Evolutionary conservation across 2,329 filamentous ascomycete genomes (phyloP).

Genomic region (Aplosporella prunicola): DNA sequence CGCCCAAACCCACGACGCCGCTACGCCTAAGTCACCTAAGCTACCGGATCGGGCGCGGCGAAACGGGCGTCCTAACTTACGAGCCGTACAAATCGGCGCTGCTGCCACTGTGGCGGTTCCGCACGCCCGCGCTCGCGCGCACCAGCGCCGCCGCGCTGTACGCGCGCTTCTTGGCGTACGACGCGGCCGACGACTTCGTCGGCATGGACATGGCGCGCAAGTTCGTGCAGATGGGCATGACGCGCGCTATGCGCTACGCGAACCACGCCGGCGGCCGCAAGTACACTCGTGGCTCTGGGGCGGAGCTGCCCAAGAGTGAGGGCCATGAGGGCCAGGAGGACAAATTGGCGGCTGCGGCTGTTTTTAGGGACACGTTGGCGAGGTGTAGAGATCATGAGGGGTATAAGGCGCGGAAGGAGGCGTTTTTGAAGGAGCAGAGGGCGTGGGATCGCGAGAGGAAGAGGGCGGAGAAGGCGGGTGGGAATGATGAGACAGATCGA

Average conservation of each 20-base stretch:
- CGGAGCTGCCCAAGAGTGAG: conserved; percentile 36
- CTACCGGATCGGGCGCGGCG: conserved; percentile 51
- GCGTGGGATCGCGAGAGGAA: conserved; percentile 28
- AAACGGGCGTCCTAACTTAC: conserved; percentile 52
- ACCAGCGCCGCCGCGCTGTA: conserved; percentile 42
- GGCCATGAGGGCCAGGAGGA: conserved; percentile 39
- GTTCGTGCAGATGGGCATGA: conserved; percentile 59
- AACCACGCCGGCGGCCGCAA: conserved; percentile 49
- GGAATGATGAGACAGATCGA: too few species aligned
- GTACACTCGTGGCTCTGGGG: conserved; percentile 35
- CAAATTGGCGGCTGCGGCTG: conserved; percentile 40
- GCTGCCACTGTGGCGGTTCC: conserved; percentile 52
- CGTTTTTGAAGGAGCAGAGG: conserved; percentile 40
- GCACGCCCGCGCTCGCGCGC: conserved; percentile 42
- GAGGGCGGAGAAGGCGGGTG: too few species aligned
- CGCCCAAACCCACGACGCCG: too few species aligned
- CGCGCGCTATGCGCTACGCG: conserved; percentile 49
- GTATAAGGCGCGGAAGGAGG: conserved; percentile 37
- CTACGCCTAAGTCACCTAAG: too few species aligned
- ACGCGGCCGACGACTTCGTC: conserved; percentile 46
- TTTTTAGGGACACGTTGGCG: conserved; percentile 44
- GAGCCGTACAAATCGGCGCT: conserved; percentile 55
- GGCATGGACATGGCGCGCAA: conserved; percentile 57
- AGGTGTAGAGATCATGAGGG: conserved; percentile 35
- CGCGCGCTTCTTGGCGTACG: conserved; percentile 43